Evolutionary conservation across 257 asterid species (phyloP).

Genomic region (Vinca minor): DNA sequence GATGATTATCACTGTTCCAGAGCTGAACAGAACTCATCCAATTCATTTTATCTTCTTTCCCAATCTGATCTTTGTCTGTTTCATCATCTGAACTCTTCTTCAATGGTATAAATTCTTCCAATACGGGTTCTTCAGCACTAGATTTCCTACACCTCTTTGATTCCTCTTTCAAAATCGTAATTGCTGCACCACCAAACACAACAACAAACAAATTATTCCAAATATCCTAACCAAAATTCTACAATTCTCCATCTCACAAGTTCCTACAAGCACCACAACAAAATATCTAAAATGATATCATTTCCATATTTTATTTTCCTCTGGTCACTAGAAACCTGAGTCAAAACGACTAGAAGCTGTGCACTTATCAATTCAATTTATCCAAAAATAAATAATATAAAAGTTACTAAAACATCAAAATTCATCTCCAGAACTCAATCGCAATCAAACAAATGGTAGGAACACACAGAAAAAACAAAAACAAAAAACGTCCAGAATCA

Average conservation of each 20-base stretch:
- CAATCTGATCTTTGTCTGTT: conserved; percentile 18
- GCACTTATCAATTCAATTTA: neutral
- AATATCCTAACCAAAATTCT: too few species aligned
- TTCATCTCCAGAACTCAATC: neutral
- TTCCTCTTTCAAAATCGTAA: conserved; percentile 34
- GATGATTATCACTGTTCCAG: conserved; percentile 44
- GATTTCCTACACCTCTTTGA: conserved; percentile 21
- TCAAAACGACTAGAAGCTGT: neutral
- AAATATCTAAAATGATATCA: too few species aligned
- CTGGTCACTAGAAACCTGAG: too few species aligned
- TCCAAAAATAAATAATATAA: neutral
- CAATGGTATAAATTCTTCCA: conserved; percentile 70
- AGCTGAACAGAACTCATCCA: conserved; percentile 80
- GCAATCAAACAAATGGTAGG: too few species aligned
- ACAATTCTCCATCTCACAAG: too few species aligned
- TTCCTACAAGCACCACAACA: neutral
- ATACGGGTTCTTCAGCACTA: conserved; percentile 44
- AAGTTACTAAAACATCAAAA: neutral
- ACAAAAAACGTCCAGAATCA: too few species aligned
- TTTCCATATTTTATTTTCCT: too few species aligned
- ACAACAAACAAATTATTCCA: conserved; percentile 10
- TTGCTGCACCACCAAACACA: conserved; percentile 39
- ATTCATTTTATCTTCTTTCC: conserved; percentile 43
- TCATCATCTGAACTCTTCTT: conserved; percentile 35
- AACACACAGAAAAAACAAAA: too few species aligned